Evolutionary conservation across 441 rosid species (phyloP), one percentile per base, ranked within the genome.

Genomic region (Geranium incanum): DNA sequence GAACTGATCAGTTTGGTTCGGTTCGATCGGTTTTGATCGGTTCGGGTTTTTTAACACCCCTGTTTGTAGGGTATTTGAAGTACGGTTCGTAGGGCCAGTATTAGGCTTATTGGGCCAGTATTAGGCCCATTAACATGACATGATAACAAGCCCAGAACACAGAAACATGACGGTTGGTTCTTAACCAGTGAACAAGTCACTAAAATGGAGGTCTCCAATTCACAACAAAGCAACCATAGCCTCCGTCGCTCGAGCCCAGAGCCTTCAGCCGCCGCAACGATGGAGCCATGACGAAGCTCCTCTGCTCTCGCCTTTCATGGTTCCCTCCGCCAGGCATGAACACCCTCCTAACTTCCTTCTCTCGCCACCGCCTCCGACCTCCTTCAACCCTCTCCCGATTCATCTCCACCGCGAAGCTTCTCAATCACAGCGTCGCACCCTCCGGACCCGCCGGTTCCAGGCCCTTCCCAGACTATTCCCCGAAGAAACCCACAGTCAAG

Each of bases 381-480:
- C 74, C 75, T 28, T 28, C 33, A 28, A 28, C 33, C 33, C 28
- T 68, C 84, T 55, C 74, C 67, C 74, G 69, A 59, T 70, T 66
- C 0, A 11, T 68, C 62, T 16, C 11, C 62, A 16, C 7, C 50
- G 8, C 50, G 69, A 81, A 78, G 66, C 70, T n/a, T 78, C 72
- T 73, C 66, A 70, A 74, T 71, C 81, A 73, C 73, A 75, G 80
- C 45, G 73, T 71, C 41, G 65, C 77, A 70, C 76, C 65, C 70
- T 78, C 79, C 11, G 69, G 79, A 33, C 71, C 79, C 12, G 43
- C 73, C 16, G 77, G 74, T 39, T 45, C 79, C 38, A 93, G 97
- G 71, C 96, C 93, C 11, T 93, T 93, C 74, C 97, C 95, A 12
- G 85, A 85, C 81, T 93, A 89, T 75, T 87, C 93, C 43, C 92